Evolutionary conservation across 108 stramenopile species (phyloP), one percentile per base, ranked within the genome.

Genomic region (Pseudonitzschia delicatissima): DNA sequence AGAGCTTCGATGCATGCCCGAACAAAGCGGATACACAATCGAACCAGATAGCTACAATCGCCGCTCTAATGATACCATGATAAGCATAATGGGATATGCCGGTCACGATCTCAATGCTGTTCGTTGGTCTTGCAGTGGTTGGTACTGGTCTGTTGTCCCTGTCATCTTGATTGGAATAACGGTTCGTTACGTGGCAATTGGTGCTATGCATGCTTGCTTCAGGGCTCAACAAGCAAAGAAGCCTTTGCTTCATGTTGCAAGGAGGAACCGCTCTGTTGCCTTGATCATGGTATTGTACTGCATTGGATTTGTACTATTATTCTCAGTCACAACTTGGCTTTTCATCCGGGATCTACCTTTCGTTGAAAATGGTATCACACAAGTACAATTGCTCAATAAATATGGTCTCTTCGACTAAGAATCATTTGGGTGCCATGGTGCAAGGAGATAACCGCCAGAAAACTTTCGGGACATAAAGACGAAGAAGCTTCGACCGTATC

Each of bases 11-110:
- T 74, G 69, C 20, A 53, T 82, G 17, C 75, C 77, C 1, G 67
- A 48, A 20, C 82, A 82, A 55, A 66, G 58, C 42, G 82, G 82
- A n/a, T 82, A 62, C 34, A 79, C 82, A 12, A 68, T 73, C 9
- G 48, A 27, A 39, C 2, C 20, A 1, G 17, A 18, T 13, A 61
- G 61, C 17, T 25, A 52, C 15, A 68, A 65, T 21, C 45, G 62
- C 26, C 18, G 32, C 34, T 15, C 50, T 34, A 49, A 25, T 26
- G 39, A 27, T 47, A 71, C 64, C 5, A 60, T 60, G 48, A 63
- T 32, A 42, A 21, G 53, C 12, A 42, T 63, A 33, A 27, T 42
- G 48, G 45, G 57, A 6, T 59, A 55, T 45, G 79, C 75, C 11
- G 29, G 33, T 26, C 66, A 72, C 50, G 79, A 80, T 44, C 42